Evolutionary conservation across 306 rosid species (phyloP).

Genomic region (Oxytropis ochrocephala): DNA sequence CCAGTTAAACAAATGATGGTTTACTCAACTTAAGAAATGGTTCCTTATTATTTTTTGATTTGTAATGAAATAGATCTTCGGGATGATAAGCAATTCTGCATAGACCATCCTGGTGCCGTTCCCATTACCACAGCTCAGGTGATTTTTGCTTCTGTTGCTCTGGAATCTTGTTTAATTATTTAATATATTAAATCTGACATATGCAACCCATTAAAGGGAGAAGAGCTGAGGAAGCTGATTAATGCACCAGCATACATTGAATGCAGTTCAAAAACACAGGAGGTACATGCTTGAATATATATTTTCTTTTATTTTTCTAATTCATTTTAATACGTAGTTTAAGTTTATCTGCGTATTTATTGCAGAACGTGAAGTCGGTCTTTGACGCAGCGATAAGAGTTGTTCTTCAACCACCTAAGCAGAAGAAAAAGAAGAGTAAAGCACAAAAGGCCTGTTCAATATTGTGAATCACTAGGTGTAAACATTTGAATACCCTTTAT

Average conservation of each 20-base stretch:
- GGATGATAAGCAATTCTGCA: slow-evolving; percentile 93
- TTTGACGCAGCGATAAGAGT: slow-evolving; percentile 96
- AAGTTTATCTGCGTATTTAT: slow-evolving; percentile 12
- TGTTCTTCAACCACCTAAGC: slow-evolving; percentile 99
- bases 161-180: background rate
- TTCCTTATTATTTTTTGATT: slow-evolving; percentile 17
- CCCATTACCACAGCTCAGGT: slow-evolving; percentile 92
- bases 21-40: background rate
- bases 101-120: slow-evolving; percentile 96
- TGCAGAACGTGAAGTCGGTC: slow-evolving; percentile 92
- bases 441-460: slow-evolving; percentile 94
- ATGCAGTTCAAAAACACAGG: slow-evolving; percentile 98
- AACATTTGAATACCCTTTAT: slow-evolving; percentile 50
- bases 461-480: slow-evolving; percentile 75
- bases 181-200: slow-evolving; percentile 14
- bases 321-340: background rate
- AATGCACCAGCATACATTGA: slow-evolving; percentile 93
- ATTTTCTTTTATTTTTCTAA: background rate
- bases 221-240: slow-evolving; percentile 94
- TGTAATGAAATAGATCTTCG: slow-evolving; percentile 75
- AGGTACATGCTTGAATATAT: slow-evolving; percentile 41
- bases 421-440: slow-evolving; percentile 93
- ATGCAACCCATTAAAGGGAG: slow-evolving; percentile 54
- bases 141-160: slow-evolving; percentile 17
- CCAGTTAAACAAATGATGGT: background rate